Evolutionary conservation across 768 basidiomycete species (phyloP), one percentile per base, ranked within the genome.

Genomic region (Leccinum obscurum): DNA sequence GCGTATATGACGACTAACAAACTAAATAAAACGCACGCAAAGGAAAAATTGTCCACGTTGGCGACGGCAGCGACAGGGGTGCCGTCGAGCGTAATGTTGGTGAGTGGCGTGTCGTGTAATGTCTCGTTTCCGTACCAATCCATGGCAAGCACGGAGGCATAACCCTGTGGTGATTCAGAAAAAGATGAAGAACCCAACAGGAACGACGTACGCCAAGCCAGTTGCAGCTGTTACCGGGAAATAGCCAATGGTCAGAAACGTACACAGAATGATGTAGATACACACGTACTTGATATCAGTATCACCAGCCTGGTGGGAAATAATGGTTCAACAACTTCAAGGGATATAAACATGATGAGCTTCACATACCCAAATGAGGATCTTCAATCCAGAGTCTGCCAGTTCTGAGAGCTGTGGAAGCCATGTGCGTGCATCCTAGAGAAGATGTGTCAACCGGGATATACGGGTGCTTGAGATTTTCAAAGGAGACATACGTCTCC

Each of bases 11-110:
- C 37, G 37, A 37, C 15, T 37, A 37, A 0, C 15, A 37, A 7
- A 15, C 6, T 24, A 24, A 24, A 24, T 3, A 24, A n/a, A 24
- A 80, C 85, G 65, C 59, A 87, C 85, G 85, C 87, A 69, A 88
- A 89, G 0, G 83, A 77, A 66, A 88, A 87, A 59, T 85, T 85
- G 62, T 84, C 85, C 35, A 88, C 82, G 54, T 87, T 87, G 67
- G 85, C 81, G 17, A 87, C 77, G 0, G 85, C 81, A 0, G 84
- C 87, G 5, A 88, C 80, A 0, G 83, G 63, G 6, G 68, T 71
- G 2, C 81, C 84, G 39, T 77, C 55, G 28, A 88, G 79, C 0
- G 86, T 86, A 75, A 88, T 86, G 61, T 86, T 86, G 5, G 63
- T 78, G 15, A 79, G 76, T 14, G 77, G 76, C 3, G 78, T 80